Conservation (phyloP, 1,139 yeast species). For the Suhomyces maxii region DNA sequence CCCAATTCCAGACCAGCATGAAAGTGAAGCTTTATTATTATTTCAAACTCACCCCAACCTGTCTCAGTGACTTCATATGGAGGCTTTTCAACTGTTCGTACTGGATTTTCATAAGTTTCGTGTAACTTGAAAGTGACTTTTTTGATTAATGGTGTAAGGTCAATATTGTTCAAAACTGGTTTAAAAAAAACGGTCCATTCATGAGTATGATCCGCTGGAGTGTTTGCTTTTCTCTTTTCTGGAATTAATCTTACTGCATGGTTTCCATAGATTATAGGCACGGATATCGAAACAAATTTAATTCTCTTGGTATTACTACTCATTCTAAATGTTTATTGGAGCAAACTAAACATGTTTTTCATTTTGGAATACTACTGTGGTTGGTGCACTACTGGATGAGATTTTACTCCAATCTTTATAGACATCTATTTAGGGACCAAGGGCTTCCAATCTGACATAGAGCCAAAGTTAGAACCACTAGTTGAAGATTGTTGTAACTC, state of each 20-base stretch:
- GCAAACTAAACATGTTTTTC: background rate
- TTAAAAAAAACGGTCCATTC: conserved; percentile 91
- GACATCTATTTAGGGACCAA: conserved; percentile 46
- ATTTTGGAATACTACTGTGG: background rate
- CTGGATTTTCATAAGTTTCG: conserved; percentile 87
- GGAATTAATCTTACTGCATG: conserved; percentile 71
- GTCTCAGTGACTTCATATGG: conserved; percentile 96
- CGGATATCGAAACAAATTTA: conserved; percentile 73
- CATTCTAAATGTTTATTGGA: conserved; percentile 12
- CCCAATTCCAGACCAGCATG: conserved; percentile 68
- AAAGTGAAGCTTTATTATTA: conserved; percentile 82
- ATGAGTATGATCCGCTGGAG: conserved; percentile 92
- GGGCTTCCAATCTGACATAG: conserved; percentile 58
- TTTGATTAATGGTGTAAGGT: conserved; percentile 78
- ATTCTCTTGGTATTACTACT: conserved; percentile 33
- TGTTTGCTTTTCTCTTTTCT: conserved; percentile 60
- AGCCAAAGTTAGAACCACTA: background rate
- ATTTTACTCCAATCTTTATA: background rate
- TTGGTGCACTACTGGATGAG: background rate
- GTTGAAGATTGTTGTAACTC: background rate
- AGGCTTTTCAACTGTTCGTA: conserved; percentile 80
- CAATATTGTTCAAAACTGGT: conserved; percentile 76
- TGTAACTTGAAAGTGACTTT: conserved; percentile 92
- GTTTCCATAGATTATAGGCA: conserved; percentile 89
- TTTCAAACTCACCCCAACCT: conserved; percentile 99